Evolutionary conservation across 2,329 filamentous ascomycete genomes (phyloP), one percentile per base, ranked within the genome.

Genomic region (Allantophomopsis lycopodina): DNA sequence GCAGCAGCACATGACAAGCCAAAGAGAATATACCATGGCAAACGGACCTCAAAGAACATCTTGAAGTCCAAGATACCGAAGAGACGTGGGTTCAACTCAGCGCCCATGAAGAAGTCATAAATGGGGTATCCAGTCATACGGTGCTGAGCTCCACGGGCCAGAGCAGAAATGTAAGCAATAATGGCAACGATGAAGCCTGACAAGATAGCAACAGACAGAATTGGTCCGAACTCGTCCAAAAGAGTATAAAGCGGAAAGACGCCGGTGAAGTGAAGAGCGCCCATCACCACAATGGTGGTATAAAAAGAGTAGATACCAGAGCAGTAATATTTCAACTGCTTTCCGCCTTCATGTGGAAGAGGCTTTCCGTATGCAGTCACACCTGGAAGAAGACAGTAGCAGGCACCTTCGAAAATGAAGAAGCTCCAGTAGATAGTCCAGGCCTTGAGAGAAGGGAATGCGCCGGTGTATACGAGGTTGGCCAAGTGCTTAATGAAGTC

Each of bases 371-470:
- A 83, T 43, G 79, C 76, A 63, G 79, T 88, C 45, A 98, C 78
- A 46, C 91, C 91, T 2, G 91, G 91, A 53, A 95, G 74, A 43
- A 79, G 64, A 54, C 89, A 74, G 64, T 98, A 98, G 57, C 82
- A 83, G 32, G 77, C 67, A 41, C 71, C 84, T 64, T 96, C 84
- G 42, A 87, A 83, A 51, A 94, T 59, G 63, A 94, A 82, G 61
- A 95, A 96, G 39, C 69, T 67, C 91, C 91, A 98, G 69, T 96
- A 98, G 56, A 94, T 93, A 43, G 69, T 62, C 88, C 89, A 98
- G 2, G 88, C 88, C 58, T 79, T 79, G 39, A 77, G 56, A 41
- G 77, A 79, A 2, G 91, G 91, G 60, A 81, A 96, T 0, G 88
- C 89, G 48, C 84, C 82, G 20, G 80, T 82, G 60, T 88, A 91